Evolutionary conservation across 345 rosid species (phyloP).

Genomic region (Hypericum androsaemum): DNA sequence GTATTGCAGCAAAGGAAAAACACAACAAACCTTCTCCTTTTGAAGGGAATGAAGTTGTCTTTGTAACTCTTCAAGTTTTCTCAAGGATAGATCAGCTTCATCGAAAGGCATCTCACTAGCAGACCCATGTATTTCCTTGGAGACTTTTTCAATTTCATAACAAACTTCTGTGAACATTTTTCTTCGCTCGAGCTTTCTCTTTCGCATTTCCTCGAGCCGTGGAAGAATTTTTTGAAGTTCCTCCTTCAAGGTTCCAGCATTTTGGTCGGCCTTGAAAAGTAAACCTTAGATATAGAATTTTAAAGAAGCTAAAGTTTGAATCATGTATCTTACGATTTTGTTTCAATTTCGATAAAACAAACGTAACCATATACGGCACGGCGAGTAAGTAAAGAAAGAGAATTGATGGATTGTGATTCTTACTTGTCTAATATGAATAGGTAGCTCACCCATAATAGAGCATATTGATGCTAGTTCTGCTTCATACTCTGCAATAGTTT

Average conservation of each 20-base stretch:
- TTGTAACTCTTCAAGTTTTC: constrained; percentile 72
- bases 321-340: background rate
- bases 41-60: constrained; percentile 52
- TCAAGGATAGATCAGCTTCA: constrained; percentile 68
- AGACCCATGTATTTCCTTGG: constrained; percentile 50
- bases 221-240: constrained; percentile 69
- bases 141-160: constrained; percentile 41
- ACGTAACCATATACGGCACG: background rate
- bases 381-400: background rate
- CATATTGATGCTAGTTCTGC: constrained; percentile 85
- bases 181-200: constrained; percentile 66
- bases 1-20: constrained; percentile 1
- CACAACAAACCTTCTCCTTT: constrained; percentile 52
- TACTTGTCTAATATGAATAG: constrained; percentile 87
- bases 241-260: constrained; percentile 65
- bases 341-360: background rate
- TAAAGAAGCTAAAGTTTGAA: background rate
- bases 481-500: constrained; percentile 77
- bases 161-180: constrained; percentile 61
- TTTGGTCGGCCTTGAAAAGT: constrained; percentile 63
- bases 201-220: constrained; percentile 81
- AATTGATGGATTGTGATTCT: background rate
- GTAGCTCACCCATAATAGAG: constrained; percentile 85
- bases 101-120: constrained; percentile 31
- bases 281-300: background rate